phyloP scores from a whole-genome alignment of 2,329 filamentous ascomycete genomes.

The Leptographium wingfieldii region DNA sequence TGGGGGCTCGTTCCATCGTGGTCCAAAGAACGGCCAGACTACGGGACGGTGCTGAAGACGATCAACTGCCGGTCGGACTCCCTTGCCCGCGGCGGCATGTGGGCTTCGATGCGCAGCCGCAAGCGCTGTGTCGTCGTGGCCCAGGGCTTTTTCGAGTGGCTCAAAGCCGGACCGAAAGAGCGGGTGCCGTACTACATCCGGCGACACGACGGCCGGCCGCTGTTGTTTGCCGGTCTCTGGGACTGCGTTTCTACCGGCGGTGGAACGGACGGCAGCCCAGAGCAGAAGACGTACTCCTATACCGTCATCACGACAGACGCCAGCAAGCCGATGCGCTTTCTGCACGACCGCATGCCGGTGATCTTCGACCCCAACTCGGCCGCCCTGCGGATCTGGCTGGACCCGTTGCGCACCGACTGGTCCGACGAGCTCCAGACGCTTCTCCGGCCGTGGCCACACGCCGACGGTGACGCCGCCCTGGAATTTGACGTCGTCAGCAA shows the following conservation, averaged over 20 bases:
- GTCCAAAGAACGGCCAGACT: constrained; percentile 75
- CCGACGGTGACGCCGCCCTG: constrained; percentile 42
- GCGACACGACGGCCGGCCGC: constrained; percentile 67
- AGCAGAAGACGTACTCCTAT: constrained; percentile 66
- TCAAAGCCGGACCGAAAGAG: constrained; percentile 64
- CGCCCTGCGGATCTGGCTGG: constrained; percentile 61
- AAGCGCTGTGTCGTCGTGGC: constrained; percentile 82
- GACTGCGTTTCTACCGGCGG: constrained; percentile 68
- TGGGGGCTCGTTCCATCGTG: constrained; percentile 93
- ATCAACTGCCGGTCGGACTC: constrained; percentile 95
- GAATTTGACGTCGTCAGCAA: constrained; percentile 78
- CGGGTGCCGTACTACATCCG: constrained; percentile 78
- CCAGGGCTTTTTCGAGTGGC: constrained; percentile 94
- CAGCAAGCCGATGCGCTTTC: constrained; percentile 68
- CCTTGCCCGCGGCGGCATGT: constrained; percentile 68
- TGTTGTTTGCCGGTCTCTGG: constrained; percentile 89
- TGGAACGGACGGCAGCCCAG: constrained; percentile 27
- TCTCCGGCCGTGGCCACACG: constrained; percentile 47
- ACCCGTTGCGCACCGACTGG: constrained; percentile 62
- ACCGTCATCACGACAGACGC: constrained; percentile 87
- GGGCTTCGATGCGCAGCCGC: constrained; percentile 78
- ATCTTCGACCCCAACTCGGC: constrained; percentile 68
- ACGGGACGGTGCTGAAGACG: constrained; percentile 66
- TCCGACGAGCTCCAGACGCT: constrained; percentile 62
- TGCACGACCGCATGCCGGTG: constrained; percentile 94